Percentiles rank a stretch among this genome's conserved stretches.
phyloP scores from a whole-genome alignment of 805 yeast genomes.

The Cyberlindnera lachancei region DNA sequence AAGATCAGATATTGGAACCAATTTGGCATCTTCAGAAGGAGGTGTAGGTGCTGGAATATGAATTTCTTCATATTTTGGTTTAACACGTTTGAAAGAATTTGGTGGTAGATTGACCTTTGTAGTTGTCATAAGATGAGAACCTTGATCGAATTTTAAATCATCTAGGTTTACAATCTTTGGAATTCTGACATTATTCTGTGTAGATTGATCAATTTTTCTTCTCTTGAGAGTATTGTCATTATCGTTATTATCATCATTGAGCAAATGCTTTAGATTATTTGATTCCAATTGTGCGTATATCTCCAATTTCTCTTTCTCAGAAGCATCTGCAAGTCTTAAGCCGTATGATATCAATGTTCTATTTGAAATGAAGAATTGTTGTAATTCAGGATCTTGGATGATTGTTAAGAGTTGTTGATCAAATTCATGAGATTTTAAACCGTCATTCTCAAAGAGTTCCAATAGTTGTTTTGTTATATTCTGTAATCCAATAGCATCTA shows the following conservation, averaged over 20 bases:
- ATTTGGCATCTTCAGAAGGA: slow-evolving; percentile 30
- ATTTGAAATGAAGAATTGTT: slow-evolving; percentile 42
- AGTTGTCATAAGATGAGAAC: slow-evolving; percentile 58
- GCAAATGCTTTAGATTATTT: slow-evolving; percentile 32
- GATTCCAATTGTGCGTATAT: slow-evolving; percentile 38
- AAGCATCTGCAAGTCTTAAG: slow-evolving; percentile 33
- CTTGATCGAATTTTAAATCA: slow-evolving; percentile 60
- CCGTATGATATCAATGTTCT: slow-evolving; percentile 48
- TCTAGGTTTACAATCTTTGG: slow-evolving; percentile 60
- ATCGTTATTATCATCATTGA: slow-evolving; percentile 21
- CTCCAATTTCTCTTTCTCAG: slow-evolving; percentile 27
- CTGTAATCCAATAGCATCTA: slow-evolving; percentile 34
- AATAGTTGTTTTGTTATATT: slow-evolving; percentile 34
- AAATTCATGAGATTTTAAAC: slow-evolving; percentile 33
- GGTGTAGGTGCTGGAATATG: slow-evolving; percentile 82
- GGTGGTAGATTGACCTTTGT: slow-evolving; percentile 68
- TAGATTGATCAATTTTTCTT: slow-evolving; percentile 18
- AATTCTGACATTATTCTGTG: slow-evolving; percentile 17
- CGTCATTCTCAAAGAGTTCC: slow-evolving; percentile 30
- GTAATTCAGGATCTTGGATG: slow-evolving; percentile 46
- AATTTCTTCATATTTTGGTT: slow-evolving; percentile 76
- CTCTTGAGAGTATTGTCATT: slow-evolving; percentile 15
- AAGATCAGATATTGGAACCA: slow-evolving; percentile 52
- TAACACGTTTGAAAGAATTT: slow-evolving; percentile 73
- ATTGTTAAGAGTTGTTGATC: slow-evolving; percentile 48